A percentile compares a stretch with the other conserved stretches of the same genome.
Evolutionary conservation across 306 rosid species (phyloP).

Genomic region (Canavalia ensiformis): DNA sequence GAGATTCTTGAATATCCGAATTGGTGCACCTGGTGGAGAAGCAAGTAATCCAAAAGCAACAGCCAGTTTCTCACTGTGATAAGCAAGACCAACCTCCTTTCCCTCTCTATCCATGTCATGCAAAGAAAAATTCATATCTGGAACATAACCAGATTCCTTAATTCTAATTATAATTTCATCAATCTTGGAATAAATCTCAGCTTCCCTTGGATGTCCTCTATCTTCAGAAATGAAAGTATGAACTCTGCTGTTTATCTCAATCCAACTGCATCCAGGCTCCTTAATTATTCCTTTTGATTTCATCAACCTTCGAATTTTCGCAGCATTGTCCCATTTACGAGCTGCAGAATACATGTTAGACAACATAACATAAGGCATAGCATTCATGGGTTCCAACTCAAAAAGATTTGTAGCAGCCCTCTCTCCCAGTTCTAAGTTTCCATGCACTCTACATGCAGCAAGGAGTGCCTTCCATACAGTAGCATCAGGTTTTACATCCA

Average conservation of each 20-base stretch:
- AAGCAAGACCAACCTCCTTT: constrained; percentile 76
- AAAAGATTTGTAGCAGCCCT: constrained; percentile 77
- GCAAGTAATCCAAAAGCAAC: constrained; percentile 82
- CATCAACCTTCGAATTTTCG: constrained; percentile 75
- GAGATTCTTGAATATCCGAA: constrained; percentile 85
- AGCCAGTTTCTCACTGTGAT: constrained; percentile 88
- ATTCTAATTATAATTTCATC: constrained; percentile 68
- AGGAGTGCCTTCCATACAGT: constrained; percentile 95
- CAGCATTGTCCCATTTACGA: constrained; percentile 77
- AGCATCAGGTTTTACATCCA: constrained; percentile 84
- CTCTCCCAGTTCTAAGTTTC: constrained; percentile 81
- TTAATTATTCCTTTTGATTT: constrained; percentile 80
- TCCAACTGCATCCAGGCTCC: constrained; percentile 95
- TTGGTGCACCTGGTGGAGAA: constrained; percentile 65
- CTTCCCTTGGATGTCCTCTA: constrained; percentile 73
- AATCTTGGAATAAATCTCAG: constrained; percentile 75
- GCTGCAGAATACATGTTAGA: constrained; percentile 85
- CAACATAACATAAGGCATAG: constrained; percentile 76
- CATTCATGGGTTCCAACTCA: constrained; percentile 71
- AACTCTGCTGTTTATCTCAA: constrained; percentile 68
- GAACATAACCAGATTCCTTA: constrained; percentile 79
- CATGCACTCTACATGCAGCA: constrained; percentile 84
- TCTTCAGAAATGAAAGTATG: constrained; percentile 86
- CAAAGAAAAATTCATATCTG: constrained; percentile 80
- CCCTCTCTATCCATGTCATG: constrained; percentile 88